phyloP scores from a whole-genome alignment of 2,329 filamentous ascomycete species.

The Colletotrichum sojae region DNA sequence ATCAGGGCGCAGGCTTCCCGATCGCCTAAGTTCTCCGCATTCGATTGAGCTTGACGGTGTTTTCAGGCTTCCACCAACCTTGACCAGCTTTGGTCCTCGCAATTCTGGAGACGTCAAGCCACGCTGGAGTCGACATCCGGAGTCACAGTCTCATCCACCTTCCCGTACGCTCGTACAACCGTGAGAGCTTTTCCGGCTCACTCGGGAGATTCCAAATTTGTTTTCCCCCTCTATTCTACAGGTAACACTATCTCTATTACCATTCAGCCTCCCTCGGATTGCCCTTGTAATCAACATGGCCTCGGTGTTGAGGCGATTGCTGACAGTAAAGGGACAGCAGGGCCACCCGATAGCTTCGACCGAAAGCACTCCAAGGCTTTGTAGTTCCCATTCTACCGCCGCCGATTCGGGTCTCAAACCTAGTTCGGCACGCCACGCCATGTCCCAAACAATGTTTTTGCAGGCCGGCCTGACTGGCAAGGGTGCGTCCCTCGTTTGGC shows the following conservation, averaged over 20 bases:
- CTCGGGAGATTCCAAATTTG: background rate
- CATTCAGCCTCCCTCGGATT: background rate
- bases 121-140: conserved; percentile 22
- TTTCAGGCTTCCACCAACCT: conserved; percentile 5
- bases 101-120: conserved; percentile 20
- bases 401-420: conserved; percentile 3
- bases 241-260: conserved; percentile 6
- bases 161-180: conserved; percentile 7
- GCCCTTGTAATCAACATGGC: conserved; percentile 7
- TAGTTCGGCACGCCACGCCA: conserved; percentile 16
- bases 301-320: conserved; percentile 28
- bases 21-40: background rate
- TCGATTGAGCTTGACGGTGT: conserved; percentile 7
- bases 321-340: conserved; percentile 22
- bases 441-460: conserved; percentile 30
- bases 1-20: background rate
- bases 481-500: conserved; percentile 7
- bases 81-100: background rate
- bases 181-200: conserved; percentile 7
- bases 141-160: conserved; percentile 16
- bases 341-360: background rate
- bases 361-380: conserved; percentile 3
- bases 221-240: background rate
- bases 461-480: conserved; percentile 34
- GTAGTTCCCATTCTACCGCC: background rate